Evolutionary conservation across 768 basidiomycete genomes (phyloP).

Genomic region (Boletus rufocinnamomeus): DNA sequence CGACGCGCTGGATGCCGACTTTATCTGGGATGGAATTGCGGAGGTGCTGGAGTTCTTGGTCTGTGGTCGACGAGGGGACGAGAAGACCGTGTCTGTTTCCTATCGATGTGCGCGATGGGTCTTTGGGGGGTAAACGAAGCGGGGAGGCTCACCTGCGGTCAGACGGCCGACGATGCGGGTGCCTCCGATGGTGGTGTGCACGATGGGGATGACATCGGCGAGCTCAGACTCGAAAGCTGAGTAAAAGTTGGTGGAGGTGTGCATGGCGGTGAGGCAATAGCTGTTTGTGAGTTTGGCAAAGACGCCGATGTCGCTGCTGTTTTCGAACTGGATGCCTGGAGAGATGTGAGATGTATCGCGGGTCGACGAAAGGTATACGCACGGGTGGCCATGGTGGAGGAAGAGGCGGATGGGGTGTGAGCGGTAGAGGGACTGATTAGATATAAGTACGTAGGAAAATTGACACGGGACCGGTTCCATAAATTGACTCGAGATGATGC

Average conservation of each 20-base stretch:
- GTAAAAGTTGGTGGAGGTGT: conserved; percentile 97
- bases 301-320: conserved; percentile 93
- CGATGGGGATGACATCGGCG: conserved; percentile 90
- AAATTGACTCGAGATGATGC: conserved; percentile 17
- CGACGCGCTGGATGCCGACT: conserved; percentile 94
- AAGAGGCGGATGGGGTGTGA: not conserved
- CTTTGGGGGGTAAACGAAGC: rapidly evolving
- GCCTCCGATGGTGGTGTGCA: conserved; percentile 93
- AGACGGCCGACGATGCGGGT: conserved; percentile 92
- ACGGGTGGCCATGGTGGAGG: conserved; percentile 64
- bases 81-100: conserved; percentile 97
- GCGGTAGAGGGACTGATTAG: not conserved
- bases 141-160: conserved; percentile 68
- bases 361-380: conserved; percentile 25
- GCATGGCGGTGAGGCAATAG: conserved; percentile 93
- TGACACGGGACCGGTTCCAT: conserved; percentile 2
- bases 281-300: conserved; percentile 98
- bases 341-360: not conserved
- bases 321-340: conserved; percentile 89
- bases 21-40: conserved; percentile 91
- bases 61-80: conserved; percentile 92
- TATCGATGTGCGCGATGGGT: conserved; percentile 27
- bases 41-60: conserved; percentile 97
- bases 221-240: conserved; percentile 96
- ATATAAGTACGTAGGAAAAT: no score